Conservation (phyloP, 768 basidiomycete genomes). For the Leccinum aurantiacum region DNA sequence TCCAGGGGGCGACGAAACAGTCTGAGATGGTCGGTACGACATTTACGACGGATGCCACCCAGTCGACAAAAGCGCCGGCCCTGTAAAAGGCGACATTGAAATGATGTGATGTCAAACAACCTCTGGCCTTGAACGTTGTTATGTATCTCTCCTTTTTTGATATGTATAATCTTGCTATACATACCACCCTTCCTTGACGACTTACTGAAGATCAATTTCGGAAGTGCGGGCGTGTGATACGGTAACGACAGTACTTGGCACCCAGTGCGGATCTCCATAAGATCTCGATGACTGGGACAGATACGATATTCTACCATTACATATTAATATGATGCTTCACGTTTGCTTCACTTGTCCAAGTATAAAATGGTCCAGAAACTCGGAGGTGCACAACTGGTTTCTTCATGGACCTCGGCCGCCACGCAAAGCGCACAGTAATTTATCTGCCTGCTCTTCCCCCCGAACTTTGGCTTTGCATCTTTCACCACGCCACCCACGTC, state of each 20-base stretch:
- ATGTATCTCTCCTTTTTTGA: not conserved
- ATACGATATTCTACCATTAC: too few relatives aligned
- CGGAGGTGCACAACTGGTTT: not conserved
- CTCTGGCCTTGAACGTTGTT: not conserved
- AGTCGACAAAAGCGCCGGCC: not conserved
- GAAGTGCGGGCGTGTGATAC: not conserved
- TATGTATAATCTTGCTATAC: not conserved
- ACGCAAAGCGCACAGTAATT: not conserved
- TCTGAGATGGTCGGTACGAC: not conserved
- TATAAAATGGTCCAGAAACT: not conserved
- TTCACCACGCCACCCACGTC: not conserved
- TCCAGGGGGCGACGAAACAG: not conserved
- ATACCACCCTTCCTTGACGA: not conserved
- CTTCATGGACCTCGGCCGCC: not conserved
- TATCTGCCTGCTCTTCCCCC: not conserved
- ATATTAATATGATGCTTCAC: too few relatives aligned
- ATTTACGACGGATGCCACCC: not conserved
- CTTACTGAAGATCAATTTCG: not conserved
- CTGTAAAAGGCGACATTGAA: not conserved
- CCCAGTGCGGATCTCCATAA: not conserved
- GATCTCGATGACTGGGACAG: not conserved
- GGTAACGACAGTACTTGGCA: not conserved
- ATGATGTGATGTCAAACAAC: not conserved
- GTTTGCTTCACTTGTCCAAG: not conserved
- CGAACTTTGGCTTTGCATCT: not conserved